Evolutionary conservation across 768 basidiomycete species (phyloP), one percentile per base, ranked within the genome.

Genomic region (Trametes coccinea): DNA sequence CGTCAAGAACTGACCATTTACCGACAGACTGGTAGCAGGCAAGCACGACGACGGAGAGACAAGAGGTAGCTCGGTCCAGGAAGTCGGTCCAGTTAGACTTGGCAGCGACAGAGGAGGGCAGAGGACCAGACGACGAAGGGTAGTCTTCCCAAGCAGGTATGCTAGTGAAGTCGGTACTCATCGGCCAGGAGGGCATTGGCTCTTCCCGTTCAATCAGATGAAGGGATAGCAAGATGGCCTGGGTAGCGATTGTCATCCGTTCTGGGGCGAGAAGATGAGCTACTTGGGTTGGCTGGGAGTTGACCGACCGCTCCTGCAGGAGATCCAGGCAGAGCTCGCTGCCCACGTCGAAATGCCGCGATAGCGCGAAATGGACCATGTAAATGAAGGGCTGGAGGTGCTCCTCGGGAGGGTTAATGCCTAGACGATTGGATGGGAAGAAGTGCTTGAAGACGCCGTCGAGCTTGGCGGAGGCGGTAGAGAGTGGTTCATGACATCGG

Each of bases 311-410:
- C 70, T 93, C 90, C 72, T 92, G 90, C 56, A 96, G 79, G 33
- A 94, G 81, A 4, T 93, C 89, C 62, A 94, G 68, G 69, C 90
- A 88, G 31, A 95, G 74, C 49, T 95, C 93, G 69, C 84, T 80
- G 6, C 94, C 95, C 63, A 88, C 90, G 31, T 96, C 93, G 57
- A 91, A 84, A 72, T 95, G 85, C 17, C 92, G 88, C 9, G 87
- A 87, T 48, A 94, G 82, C 55, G 93, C 79, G 71, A 91, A 95
- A 70, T 97, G 93, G 17, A 88, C 75, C 49, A 93, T 84, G 69
- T 86, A 89, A 45, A 87, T 82, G 69, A 95, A 86, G 3, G 88
- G 83, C 47, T 93, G 90, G 0, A 89, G 76, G 41, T 86, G 84
- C 49, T 95, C 87, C 39, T 97, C 95, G 8, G 80, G 77, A 11